Evolutionary conservation across 306 rosid species (phyloP).

Genomic region (Prunus persica): DNA sequence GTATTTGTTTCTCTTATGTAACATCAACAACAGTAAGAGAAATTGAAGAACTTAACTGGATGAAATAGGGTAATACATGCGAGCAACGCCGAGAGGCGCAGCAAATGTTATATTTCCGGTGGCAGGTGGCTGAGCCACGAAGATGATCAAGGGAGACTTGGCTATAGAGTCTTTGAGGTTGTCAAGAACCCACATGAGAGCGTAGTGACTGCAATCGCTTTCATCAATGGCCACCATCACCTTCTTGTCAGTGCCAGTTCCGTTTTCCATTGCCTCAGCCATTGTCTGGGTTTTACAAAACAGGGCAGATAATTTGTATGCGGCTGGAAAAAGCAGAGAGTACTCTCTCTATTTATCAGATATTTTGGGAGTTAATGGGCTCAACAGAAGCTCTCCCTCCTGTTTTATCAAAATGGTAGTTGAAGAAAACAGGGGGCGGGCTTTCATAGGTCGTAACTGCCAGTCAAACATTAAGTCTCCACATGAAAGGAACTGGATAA

Average conservation of each 20-base stretch:
- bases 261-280: constrained; percentile 8
- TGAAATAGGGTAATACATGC: constrained; percentile 29
- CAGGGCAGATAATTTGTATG: not conserved
- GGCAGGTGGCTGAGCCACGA: constrained; percentile 45
- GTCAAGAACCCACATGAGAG: constrained; percentile 47
- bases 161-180: constrained; percentile 42
- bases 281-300: not conserved
- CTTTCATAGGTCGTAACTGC: constrained; percentile 10
- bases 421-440: constrained; percentile 4
- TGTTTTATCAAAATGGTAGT: constrained; percentile 13
- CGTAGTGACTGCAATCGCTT: constrained; percentile 41
- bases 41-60: constrained; percentile 36
- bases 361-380: not conserved
- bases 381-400: not conserved
- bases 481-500: not conserved
- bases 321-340: not conserved
- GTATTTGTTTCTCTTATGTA: no score
- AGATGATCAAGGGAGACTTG: constrained; percentile 26
- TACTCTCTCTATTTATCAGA: not conserved
- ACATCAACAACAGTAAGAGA: no score
- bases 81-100: constrained; percentile 43
- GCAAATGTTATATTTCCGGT: constrained; percentile 22
- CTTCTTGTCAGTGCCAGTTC: constrained; percentile 19
- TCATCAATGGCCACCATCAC: constrained; percentile 59
- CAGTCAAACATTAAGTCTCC: constrained; percentile 27